phyloP scores from a whole-genome alignment of 2,329 filamentous ascomycete species.

The Leptographium lundbergii region DNA sequence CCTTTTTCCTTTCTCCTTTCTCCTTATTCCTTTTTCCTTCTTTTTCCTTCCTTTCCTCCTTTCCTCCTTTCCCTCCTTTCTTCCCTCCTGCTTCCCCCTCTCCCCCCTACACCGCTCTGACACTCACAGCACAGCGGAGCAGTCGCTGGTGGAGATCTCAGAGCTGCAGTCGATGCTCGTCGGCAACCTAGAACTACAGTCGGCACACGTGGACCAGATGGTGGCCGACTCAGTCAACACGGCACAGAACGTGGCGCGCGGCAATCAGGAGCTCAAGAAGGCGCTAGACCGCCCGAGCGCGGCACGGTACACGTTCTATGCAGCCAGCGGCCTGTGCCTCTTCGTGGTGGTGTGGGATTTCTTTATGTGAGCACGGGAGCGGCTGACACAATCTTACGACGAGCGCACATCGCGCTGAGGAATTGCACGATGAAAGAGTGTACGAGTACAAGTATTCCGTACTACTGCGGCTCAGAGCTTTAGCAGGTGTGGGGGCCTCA shows the following conservation, averaged over 20 bases:
- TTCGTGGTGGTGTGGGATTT: conserved; percentile 71
- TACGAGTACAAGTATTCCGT: no score
- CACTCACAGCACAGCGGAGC: conserved; percentile 62
- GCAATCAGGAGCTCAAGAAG: conserved; percentile 83
- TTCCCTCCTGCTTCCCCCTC: background rate
- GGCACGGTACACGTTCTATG: conserved; percentile 68
- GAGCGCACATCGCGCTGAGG: background rate
- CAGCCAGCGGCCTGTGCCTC: conserved; percentile 61
- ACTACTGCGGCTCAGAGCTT: background rate
- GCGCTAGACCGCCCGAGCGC: conserved; percentile 61
- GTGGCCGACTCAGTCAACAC: conserved; percentile 74
- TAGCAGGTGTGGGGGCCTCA: background rate
- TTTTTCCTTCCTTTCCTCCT: background rate
- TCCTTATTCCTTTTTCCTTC: background rate
- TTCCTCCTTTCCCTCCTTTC: background rate
- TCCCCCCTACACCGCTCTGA: background rate
- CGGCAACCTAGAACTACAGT: conserved; percentile 71
- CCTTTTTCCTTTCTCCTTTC: background rate
- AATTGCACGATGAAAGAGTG: background rate
- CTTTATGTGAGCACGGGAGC: conserved; percentile 30
- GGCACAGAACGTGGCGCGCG: conserved; percentile 72
- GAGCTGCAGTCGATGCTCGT: conserved; percentile 85
- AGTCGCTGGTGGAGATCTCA: conserved; percentile 82
- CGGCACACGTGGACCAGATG: conserved; percentile 78
- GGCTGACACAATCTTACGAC: background rate